These are phyloP conservation scores for Diaporthe sp. DNA, from an alignment of 2,329 filamentous ascomycete species.

Conservation along the genomic window DNA sequence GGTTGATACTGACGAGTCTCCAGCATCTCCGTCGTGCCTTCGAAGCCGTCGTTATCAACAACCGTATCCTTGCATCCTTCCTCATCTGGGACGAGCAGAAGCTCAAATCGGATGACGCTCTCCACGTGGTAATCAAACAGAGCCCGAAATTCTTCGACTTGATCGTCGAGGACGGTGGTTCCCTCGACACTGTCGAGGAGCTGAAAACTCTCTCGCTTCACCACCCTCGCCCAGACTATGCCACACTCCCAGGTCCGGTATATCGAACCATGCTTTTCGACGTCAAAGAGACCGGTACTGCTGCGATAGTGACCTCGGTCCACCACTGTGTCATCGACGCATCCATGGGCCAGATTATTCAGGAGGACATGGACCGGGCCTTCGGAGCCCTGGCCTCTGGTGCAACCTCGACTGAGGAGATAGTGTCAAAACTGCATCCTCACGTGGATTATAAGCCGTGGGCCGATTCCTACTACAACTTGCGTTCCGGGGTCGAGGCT, in stretches of 20 bases:
- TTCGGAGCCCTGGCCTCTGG: not conserved
- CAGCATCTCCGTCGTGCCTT: slow-evolving; percentile 35
- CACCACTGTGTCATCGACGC: slow-evolving; percentile 30
- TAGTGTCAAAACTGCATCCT: slow-evolving; percentile 27
- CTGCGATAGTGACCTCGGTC: slow-evolving; percentile 18
- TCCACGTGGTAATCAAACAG: slow-evolving; percentile 34
- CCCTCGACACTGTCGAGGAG: slow-evolving; percentile 19
- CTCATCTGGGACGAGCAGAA: slow-evolving; percentile 29
- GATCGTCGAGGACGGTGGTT: slow-evolving; percentile 26
- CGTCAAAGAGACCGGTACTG: slow-evolving; percentile 26
- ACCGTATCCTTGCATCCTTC: slow-evolving; percentile 36
- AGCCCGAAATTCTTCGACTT: slow-evolving; percentile 32
- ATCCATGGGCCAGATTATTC: slow-evolving; percentile 25
- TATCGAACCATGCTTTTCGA: slow-evolving; percentile 33
- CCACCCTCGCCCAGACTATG: slow-evolving; percentile 30
- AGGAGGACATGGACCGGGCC: slow-evolving; percentile 34
- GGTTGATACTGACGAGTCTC: not conserved
- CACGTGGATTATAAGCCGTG: slow-evolving; percentile 41
- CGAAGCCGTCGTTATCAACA: slow-evolving; percentile 31
- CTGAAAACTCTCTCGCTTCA: slow-evolving; percentile 10
- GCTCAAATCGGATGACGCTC: slow-evolving; percentile 13
- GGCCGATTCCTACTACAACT: slow-evolving; percentile 41
- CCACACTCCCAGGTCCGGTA: slow-evolving; percentile 24
- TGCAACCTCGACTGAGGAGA: not conserved
- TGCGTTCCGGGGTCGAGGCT: slow-evolving; percentile 33